These are phyloP conservation scores for Albifimbria verrucaria DNA, from an alignment of 2,329 filamentous ascomycete species.

Conservation along the genomic window DNA sequence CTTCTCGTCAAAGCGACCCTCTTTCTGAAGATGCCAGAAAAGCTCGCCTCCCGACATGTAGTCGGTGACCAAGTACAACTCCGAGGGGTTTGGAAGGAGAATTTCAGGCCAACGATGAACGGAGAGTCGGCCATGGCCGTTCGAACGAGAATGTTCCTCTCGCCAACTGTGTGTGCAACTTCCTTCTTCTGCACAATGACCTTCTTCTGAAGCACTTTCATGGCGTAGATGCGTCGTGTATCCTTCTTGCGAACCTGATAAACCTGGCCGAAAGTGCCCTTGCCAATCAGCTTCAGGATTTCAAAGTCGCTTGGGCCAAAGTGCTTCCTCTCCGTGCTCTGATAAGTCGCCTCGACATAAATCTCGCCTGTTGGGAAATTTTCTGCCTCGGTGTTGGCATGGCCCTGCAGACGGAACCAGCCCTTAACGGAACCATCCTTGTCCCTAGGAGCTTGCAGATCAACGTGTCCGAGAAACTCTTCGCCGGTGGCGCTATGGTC, in stretches of 20 bases:
- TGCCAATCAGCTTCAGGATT: conserved; percentile 93
- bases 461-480: conserved; percentile 86
- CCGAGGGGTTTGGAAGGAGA: conserved; percentile 98
- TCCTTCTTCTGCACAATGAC: conserved; percentile 99
- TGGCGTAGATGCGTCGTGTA: conserved; percentile 92
- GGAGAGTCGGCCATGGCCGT: conserved; percentile 94
- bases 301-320: conserved; percentile 95
- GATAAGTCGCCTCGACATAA: conserved; percentile 80
- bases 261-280: conserved; percentile 97
- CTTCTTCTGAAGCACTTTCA: conserved; percentile 99
- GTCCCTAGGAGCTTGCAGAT: conserved; percentile 66
- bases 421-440: conserved; percentile 71
- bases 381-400: conserved; percentile 67
- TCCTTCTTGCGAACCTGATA: conserved; percentile 98
- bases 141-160: conserved; percentile 93
- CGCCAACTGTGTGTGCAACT: conserved; percentile 93
- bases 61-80: conserved; percentile 96
- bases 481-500: conserved; percentile 77
- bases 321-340: conserved; percentile 82
- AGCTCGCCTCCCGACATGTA: conserved; percentile 99
- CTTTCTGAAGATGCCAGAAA: conserved; percentile 98
- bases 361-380: conserved; percentile 83
- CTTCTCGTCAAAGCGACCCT: conserved; percentile 90
- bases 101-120: conserved; percentile 97
- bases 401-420: conserved; percentile 80